Base-by-base conservation (phyloP, 306 rosid genomes). In the Bauhinia variegata region DNA sequence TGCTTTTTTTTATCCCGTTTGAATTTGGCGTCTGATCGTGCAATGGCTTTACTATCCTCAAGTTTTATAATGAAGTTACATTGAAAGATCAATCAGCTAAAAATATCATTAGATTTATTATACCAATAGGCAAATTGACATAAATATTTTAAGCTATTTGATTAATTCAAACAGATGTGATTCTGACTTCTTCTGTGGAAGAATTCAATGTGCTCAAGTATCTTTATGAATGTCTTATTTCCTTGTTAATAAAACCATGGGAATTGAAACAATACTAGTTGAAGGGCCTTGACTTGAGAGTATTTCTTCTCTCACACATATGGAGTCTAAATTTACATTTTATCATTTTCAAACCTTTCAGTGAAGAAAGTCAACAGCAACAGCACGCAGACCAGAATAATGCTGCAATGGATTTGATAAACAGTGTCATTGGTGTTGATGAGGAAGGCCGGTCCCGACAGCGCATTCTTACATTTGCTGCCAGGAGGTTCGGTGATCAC, bases 401-500 rank as follows among this genome's bases (percentile, higher is more conserved):
- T 47, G 88, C 96, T 67, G 95, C 99, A 30, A 88, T 95, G 97
- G 95, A 89, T 16, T 80, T 95, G 86, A 95, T 90, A 77, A 90
- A 77, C 51, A 88, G 99, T 52, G 91, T 90, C 31, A 80, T 92
- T 11, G 97, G 95, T 65, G 84, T 74, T 2, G 99, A 90, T 31
- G 99, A 88, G 64, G 99, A 95, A 61, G 92, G 99, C n/a, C 91
- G 97, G 34, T 95, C 99, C 54, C 95, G 97, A 48, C 99, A 95
- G 59, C 72, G 99, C 42, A 92, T 95, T 72, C 99, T 95, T 73
- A 88, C 97, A 37, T 90, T 90, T 80, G 99, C 97, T 78, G 99
- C 99, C 54, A 86, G 83, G 82, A 95, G 99, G 99, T 95, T 78
- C 71, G 7, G 5, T 71, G 16, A 12, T 44, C 15, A n/a, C 47